Percentiles rank a stretch among this genome's conserved stretches.
phyloP scores from a whole-genome alignment of 78 protist species.

The Dictyostelium citrinum region DNA sequence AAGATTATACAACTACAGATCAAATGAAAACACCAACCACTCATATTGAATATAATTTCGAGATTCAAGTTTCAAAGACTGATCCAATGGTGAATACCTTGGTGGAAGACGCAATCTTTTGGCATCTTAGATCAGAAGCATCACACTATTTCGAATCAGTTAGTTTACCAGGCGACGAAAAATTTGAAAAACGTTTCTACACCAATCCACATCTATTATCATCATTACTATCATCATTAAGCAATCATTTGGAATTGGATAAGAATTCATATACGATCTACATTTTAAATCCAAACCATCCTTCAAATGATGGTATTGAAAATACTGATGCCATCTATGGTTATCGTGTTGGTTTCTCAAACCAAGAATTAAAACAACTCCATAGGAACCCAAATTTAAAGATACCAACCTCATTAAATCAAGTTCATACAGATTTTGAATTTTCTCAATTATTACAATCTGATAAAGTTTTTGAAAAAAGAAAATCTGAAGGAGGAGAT shows the following conservation, averaged over 20 bases:
- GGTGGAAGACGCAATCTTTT: constrained; percentile 63
- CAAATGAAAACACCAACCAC: constrained; percentile 25
- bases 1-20: constrained; percentile 13
- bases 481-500: not conserved
- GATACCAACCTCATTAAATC: not conserved
- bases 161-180: not conserved
- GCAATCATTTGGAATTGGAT: not conserved
- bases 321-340: constrained; percentile 36
- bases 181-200: constrained; percentile 6
- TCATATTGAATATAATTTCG: constrained; percentile 60
- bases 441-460: not conserved
- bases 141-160: not conserved
- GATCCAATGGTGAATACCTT: constrained; percentile 51
- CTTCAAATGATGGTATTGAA: constrained; percentile 1
- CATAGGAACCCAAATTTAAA: not conserved
- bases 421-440: not conserved
- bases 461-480: not conserved
- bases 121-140: constrained; percentile 41
- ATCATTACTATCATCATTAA: constrained; percentile 41
- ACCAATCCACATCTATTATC: constrained; percentile 36
- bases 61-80: constrained; percentile 50
- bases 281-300: constrained; percentile 60
- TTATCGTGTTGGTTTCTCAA: constrained; percentile 58
- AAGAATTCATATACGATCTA: constrained; percentile 22
- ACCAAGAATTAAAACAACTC: constrained; percentile 17